A percentile compares a stretch with the other conserved stretches of the same genome.
Conservation (phyloP, 164 flowering plant species). For the Magnolia officinalis region DNA sequence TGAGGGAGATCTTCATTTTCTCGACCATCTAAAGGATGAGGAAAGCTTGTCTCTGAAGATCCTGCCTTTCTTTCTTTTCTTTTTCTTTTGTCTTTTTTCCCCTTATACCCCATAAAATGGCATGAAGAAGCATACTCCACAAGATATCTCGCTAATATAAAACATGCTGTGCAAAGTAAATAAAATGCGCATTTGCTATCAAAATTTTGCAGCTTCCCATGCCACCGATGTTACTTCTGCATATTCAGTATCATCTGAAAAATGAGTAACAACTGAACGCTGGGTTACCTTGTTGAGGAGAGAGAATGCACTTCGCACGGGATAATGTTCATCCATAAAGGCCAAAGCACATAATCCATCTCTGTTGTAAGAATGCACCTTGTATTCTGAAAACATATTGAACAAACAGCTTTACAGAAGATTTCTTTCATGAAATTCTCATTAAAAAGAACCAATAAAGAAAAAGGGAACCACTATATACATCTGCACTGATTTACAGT, state of each 20-base stretch:
- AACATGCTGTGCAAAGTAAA: background rate
- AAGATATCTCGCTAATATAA: too few relatives aligned
- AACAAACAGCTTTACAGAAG: background rate
- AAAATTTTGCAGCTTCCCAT: too few relatives aligned
- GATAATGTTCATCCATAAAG: constrained; percentile 97
- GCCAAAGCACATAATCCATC: constrained; percentile 92
- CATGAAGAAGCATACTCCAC: too few relatives aligned
- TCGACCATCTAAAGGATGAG: too few relatives aligned
- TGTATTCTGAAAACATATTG: constrained; percentile 54
- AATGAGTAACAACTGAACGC: background rate
- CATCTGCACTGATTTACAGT: too few relatives aligned
- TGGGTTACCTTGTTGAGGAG: constrained; percentile 72
- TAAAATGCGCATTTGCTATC: background rate
- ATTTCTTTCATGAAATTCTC: background rate
- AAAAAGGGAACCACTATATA: background rate
- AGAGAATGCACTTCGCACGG: constrained; percentile 93
- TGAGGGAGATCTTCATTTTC: too few relatives aligned
- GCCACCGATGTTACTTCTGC: background rate
- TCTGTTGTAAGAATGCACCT: constrained; percentile 90
- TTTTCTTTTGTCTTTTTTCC: too few relatives aligned
- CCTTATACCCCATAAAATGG: too few relatives aligned
- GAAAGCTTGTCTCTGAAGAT: too few relatives aligned
- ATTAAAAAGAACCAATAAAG: background rate
- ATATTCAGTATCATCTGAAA: background rate
- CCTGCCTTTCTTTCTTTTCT: too few relatives aligned